These are phyloP conservation scores for Polyporus tsugae DNA, from an alignment of 1,284 basidiomycete species.

Conservation along the genomic window DNA sequence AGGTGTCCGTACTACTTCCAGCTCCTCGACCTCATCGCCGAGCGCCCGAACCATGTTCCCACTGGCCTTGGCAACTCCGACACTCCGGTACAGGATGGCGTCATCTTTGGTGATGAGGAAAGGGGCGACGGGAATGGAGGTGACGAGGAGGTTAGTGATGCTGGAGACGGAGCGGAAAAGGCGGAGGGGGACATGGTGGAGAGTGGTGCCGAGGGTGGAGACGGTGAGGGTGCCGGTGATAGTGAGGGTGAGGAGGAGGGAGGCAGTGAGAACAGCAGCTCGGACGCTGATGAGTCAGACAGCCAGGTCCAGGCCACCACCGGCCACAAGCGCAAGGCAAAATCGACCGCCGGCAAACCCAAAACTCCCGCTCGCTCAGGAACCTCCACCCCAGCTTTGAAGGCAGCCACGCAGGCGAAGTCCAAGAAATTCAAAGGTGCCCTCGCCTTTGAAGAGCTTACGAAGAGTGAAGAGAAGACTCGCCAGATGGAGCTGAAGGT, in stretches of 20 bases:
- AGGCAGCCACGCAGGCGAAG: neutral
- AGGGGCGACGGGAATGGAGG: no score
- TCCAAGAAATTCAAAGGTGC: neutral
- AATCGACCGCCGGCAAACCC: neutral
- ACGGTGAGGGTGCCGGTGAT: neutral
- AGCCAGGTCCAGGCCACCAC: neutral
- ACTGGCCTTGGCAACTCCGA: slow-evolving; percentile 1
- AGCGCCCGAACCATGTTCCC: neutral
- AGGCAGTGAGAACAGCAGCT: no score
- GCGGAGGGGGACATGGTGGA: neutral
- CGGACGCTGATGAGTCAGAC: neutral
- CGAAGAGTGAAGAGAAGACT: neutral
- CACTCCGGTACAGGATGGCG: neutral
- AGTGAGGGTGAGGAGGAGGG: neutral
- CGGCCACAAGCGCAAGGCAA: neutral
- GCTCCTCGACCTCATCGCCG: neutral
- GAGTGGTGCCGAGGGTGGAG: neutral
- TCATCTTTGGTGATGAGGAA: neutral
- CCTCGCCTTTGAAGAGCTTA: neutral
- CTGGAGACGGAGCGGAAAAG: no score
- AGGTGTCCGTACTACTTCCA: neutral
- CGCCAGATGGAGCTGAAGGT: neutral
- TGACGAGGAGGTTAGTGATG: no score
- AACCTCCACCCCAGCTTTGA: neutral
- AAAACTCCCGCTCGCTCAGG: neutral